phyloP scores from a whole-genome alignment of 148 eudicot genomes.

The Talinum fruticosum region DNA sequence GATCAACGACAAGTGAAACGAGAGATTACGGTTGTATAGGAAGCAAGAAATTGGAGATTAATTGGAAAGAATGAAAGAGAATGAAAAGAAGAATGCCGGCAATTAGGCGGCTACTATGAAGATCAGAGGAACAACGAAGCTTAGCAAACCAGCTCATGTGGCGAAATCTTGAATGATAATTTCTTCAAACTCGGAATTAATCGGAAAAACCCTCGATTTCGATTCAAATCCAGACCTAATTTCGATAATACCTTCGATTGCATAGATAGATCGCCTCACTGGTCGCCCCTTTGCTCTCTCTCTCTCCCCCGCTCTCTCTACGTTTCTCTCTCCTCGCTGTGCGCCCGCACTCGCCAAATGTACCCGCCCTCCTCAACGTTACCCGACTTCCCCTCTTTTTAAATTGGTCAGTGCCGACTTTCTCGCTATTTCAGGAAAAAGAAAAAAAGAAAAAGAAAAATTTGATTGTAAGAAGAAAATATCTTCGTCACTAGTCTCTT shows the following conservation, averaged over 20 bases:
- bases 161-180: neutral
- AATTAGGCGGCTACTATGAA: constrained; percentile 37
- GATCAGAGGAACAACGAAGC: constrained; percentile 27
- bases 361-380: no score
- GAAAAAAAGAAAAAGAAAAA: no score
- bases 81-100: constrained; percentile 32
- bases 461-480: neutral
- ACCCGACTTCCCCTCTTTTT: neutral
- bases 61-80: constrained; percentile 22
- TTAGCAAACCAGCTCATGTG: constrained; percentile 35
- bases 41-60: constrained; percentile 32
- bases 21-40: constrained; percentile 30
- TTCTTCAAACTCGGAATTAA: neutral
- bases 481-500: neutral
- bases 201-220: neutral
- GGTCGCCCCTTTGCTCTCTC: neutral
- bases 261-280: constrained; percentile 14
- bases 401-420: neutral
- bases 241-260: neutral
- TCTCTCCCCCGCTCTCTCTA: neutral
- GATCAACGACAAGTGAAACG: neutral
- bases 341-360: neutral
- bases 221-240: neutral
- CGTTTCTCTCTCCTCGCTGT: neutral
- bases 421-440: neutral